These are phyloP conservation scores for Haberlea rhodopensis DNA, from an alignment of 257 asterid genomes.

Conservation along the genomic window DNA sequence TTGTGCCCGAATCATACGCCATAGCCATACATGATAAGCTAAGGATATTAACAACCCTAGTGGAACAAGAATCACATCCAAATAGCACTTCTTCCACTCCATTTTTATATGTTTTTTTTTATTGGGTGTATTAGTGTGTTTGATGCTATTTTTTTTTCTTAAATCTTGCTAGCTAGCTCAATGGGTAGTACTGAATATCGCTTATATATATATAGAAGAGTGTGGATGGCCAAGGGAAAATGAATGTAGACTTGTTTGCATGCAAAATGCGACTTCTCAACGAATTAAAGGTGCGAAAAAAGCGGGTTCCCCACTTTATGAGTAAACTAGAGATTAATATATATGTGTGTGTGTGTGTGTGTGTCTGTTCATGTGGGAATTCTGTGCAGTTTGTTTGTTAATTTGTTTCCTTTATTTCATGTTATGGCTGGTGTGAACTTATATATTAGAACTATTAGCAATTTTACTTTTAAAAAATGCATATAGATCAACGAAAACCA, in stretches of 20 bases:
- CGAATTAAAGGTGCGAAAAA: constrained; percentile 6
- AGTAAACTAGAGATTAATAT: constrained; percentile 16
- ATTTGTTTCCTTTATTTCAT: constrained; percentile 15
- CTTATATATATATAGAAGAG: background rate
- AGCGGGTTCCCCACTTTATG: constrained; percentile 28
- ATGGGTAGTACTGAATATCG: too few relatives aligned
- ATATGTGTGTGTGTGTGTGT: background rate
- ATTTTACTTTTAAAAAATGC: too few relatives aligned
- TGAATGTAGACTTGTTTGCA: constrained; percentile 36
- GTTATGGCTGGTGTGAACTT: background rate
- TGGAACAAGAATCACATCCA: constrained; percentile 75
- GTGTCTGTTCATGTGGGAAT: constrained; percentile 29
- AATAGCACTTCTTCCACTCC: constrained; percentile 85
- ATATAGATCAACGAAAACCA: too few relatives aligned
- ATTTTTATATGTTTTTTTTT: constrained; percentile 26
- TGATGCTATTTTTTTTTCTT: too few relatives aligned
- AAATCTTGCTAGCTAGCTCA: too few relatives aligned
- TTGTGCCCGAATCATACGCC: constrained; percentile 49
- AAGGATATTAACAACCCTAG: constrained; percentile 49
- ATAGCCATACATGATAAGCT: constrained; percentile 54
- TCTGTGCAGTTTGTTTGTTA: constrained; percentile 25
- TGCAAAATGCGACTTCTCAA: constrained; percentile 21
- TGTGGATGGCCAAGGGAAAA: constrained; percentile 18
- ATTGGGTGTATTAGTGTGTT: too few relatives aligned
- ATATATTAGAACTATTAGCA: too few relatives aligned